These are phyloP conservation scores for Basipetospora chlamydospora DNA, from an alignment of 2,329 filamentous ascomycete species.

Conservation along the genomic window DNA sequence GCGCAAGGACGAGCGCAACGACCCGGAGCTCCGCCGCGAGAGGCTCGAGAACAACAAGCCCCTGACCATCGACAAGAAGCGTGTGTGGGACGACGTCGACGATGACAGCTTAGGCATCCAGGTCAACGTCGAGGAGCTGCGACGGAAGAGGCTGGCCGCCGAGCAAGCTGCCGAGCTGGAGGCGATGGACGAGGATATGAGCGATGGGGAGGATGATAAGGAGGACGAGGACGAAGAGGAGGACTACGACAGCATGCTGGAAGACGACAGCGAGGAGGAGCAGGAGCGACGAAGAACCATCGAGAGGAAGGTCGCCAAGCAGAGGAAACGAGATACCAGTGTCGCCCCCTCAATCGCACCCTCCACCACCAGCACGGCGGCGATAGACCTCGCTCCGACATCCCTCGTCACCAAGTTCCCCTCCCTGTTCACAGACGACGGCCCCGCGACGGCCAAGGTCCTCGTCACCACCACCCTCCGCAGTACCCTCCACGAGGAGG, in stretches of 20 bases:
- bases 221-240: slow-evolving; percentile 39
- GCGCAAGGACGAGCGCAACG: slow-evolving; percentile 72
- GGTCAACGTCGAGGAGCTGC: slow-evolving; percentile 44
- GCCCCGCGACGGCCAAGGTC: slow-evolving; percentile 59
- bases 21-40: slow-evolving; percentile 60
- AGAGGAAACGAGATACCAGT: slow-evolving; percentile 22
- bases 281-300: slow-evolving; percentile 20
- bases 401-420: slow-evolving; percentile 48
- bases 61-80: slow-evolving; percentile 69
- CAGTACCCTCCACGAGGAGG: slow-evolving; percentile 74
- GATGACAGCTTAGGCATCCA: slow-evolving; percentile 38
- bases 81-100: slow-evolving; percentile 63
- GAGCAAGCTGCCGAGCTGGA: slow-evolving; percentile 30
- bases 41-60: slow-evolving; percentile 68
- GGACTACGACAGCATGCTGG: slow-evolving; percentile 74
- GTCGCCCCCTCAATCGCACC: slow-evolving; percentile 40
- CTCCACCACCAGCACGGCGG: slow-evolving; percentile 46
- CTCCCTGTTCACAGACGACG: slow-evolving; percentile 44
- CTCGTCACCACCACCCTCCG: slow-evolving; percentile 86
- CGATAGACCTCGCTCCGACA: slow-evolving; percentile 44
- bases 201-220: slow-evolving; percentile 11
- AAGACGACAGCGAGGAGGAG: slow-evolving; percentile 40
- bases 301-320: slow-evolving; percentile 13
- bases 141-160: slow-evolving; percentile 34
- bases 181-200: slow-evolving; percentile 30